These are phyloP conservation scores for Deinandra increscens DNA, from an alignment of 129 eudicot genomes.

Conservation along the genomic window DNA sequence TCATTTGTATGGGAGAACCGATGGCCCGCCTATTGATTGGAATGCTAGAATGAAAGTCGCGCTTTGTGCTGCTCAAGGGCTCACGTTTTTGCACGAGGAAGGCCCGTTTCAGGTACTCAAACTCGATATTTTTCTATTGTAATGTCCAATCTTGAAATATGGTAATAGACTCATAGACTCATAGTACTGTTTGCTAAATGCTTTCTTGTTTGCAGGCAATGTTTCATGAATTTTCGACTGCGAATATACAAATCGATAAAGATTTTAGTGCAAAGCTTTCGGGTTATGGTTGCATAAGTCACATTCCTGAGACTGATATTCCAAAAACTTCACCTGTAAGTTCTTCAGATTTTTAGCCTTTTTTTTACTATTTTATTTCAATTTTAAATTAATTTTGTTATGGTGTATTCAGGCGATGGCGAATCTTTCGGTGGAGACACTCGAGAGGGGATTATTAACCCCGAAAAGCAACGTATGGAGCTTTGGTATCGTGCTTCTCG, in stretches of 20 bases:
- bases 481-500: constrained; percentile 87
- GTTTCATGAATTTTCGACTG: constrained; percentile 93
- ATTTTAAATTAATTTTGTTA: background rate
- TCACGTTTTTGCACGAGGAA: constrained; percentile 92
- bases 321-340: constrained; percentile 46
- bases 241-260: constrained; percentile 91
- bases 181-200: constrained; percentile 1
- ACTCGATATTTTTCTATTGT: background rate
- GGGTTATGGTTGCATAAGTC: constrained; percentile 90
- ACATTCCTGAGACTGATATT: constrained; percentile 65
- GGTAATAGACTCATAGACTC: no score
- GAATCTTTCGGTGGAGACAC: constrained; percentile 75
- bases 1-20: constrained; percentile 77
- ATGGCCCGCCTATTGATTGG: constrained; percentile 96
- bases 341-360: background rate
- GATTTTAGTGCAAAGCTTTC: constrained; percentile 97
- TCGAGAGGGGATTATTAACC: constrained; percentile 79
- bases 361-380: background rate
- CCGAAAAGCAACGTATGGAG: constrained; percentile 97
- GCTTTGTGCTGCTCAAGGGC: constrained; percentile 95
- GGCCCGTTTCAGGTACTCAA: constrained; percentile 92
- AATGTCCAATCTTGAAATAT: constrained; percentile 2
- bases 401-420: constrained; percentile 58
- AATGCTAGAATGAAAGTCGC: constrained; percentile 91
- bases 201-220: constrained; percentile 62